Percentiles rank a stretch among this genome's conserved stretches.
phyloP scores from a whole-genome alignment of 1,284 basidiomycete genomes.

The Ganoderma boninense region DNA sequence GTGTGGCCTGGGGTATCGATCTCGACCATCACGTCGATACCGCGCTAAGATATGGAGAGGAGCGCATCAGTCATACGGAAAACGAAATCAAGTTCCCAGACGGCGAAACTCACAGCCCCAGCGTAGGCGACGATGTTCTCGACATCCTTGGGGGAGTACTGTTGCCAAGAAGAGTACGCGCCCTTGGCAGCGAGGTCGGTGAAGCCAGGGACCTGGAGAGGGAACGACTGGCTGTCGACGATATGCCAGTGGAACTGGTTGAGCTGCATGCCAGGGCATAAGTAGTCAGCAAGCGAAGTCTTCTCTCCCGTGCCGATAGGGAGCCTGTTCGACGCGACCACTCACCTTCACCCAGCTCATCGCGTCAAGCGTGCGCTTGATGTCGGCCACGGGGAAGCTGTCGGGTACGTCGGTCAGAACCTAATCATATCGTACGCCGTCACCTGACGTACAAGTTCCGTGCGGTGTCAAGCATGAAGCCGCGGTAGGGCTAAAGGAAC shows the following conservation, averaged over 20 bases:
- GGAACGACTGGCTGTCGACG: conserved; percentile 81
- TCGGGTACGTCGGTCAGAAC: background rate
- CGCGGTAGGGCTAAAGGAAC: conserved; percentile 70
- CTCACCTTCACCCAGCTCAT: conserved; percentile 89
- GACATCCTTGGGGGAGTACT: conserved; percentile 72
- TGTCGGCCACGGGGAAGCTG: conserved; percentile 73
- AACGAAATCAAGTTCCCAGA: background rate
- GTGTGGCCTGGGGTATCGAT: conserved; percentile 86
- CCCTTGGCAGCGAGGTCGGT: conserved; percentile 69
- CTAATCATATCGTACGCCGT: background rate
- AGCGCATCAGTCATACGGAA: conserved; percentile 10
- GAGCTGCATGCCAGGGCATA: conserved; percentile 57
- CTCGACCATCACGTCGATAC: conserved; percentile 81
- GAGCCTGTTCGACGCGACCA: background rate
- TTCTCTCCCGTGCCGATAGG: background rate
- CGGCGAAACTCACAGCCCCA: conserved; percentile 59
- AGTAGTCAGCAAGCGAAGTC: background rate
- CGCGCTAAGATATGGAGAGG: conserved; percentile 54
- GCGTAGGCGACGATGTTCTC: conserved; percentile 75
- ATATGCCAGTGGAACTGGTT: conserved; percentile 87
- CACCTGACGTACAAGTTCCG: conserved; percentile 59
- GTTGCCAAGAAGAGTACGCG: conserved; percentile 67
- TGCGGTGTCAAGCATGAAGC: conserved; percentile 84
- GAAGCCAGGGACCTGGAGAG: conserved; percentile 70
- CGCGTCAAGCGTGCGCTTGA: conserved; percentile 80